Evolutionary conservation across 345 rosid species (phyloP).

Genomic region (Atalantia buxifolia): DNA sequence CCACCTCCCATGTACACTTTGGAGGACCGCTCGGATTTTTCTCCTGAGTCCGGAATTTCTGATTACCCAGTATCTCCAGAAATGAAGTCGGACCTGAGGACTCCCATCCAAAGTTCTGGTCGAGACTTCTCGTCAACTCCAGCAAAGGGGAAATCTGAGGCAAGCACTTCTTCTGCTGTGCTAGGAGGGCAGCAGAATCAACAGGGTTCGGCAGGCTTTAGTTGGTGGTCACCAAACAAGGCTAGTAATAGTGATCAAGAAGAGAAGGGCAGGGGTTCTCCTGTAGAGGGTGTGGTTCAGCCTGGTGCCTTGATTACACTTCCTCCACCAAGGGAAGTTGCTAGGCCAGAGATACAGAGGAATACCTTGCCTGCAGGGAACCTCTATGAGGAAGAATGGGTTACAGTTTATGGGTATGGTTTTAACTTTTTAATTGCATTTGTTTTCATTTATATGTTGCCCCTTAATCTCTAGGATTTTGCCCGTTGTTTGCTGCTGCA

Average conservation of each 20-base stretch:
- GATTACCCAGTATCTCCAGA: conserved; percentile 79
- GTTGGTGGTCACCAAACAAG: conserved; percentile 80
- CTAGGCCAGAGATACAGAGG: conserved; percentile 85
- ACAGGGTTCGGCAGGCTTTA: conserved; percentile 51
- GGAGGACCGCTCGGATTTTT: conserved; percentile 86
- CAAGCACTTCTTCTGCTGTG: conserved; percentile 59
- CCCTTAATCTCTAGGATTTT: background rate
- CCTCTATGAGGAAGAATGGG: conserved; percentile 95
- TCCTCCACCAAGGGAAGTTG: conserved; percentile 93
- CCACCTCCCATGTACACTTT: conserved; percentile 89
- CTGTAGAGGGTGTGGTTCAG: conserved; percentile 88
- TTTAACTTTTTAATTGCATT: background rate
- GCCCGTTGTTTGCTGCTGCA: background rate
- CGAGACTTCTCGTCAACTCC: conserved; percentile 52
- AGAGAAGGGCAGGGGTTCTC: conserved; percentile 85
- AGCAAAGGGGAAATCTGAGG: conserved; percentile 49
- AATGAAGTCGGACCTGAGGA: conserved; percentile 54
- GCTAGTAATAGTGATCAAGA: conserved; percentile 58
- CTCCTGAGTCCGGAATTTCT: conserved; percentile 80
- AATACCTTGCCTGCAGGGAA: conserved; percentile 66
- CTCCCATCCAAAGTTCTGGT: conserved; percentile 49
- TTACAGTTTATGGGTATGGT: conserved; percentile 92
- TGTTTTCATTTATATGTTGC: background rate
- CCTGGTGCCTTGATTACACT: conserved; percentile 81
- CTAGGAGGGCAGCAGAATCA: conserved; percentile 59